Evolutionary conservation across 2,329 filamentous ascomycete species (phyloP), one percentile per base, ranked within the genome.

Genomic region (Arthrobotrys megalospora): DNA sequence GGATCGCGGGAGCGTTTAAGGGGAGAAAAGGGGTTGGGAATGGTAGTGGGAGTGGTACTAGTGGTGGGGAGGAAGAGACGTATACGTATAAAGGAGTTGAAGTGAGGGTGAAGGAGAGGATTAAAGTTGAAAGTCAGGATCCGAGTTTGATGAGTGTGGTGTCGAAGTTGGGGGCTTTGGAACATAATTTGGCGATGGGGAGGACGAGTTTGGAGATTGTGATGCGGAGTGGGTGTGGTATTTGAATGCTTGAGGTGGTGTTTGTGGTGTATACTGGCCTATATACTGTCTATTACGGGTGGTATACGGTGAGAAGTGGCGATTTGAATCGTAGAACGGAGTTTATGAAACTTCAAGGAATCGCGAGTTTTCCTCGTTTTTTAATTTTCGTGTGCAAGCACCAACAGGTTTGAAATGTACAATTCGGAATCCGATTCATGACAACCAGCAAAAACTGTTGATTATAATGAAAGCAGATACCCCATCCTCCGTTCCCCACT

Each of bases 51-150:
- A 16, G 6, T 10, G 73, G 52, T 80, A 86, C 87, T 64, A 70
- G 32, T 7, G 50, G 47, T 1, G 43, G 41, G 4, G 90, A 91
- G 45, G 86, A 88, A 50, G 87, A 89, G 66, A 84, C 88, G 0
- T 91, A 90, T 82, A 85, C 82, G 14, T 91, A 88, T 84, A 85
- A 86, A 24, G 88, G 88, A 1, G 86, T 88, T 68, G 87, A 90
- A 79, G 90, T 91, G 7, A 87, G 86, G 60, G 90, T 92, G 45
- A 89, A 87, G 80, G 90, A 91, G 80, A 91, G 91, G 84, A 85
- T 91, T 6, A 86, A 88, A 48, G 89, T 91, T 0, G 90, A 91
- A 82, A 91, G 88, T 80, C 89, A 90, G 82, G 90, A 92, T 82
- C 90, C 90, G 2, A 90, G 88, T 81, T 83, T 92, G 80, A 90